Base-by-base conservation (phyloP, 139 green algal genomes). In the Volvox africanus region DNA sequence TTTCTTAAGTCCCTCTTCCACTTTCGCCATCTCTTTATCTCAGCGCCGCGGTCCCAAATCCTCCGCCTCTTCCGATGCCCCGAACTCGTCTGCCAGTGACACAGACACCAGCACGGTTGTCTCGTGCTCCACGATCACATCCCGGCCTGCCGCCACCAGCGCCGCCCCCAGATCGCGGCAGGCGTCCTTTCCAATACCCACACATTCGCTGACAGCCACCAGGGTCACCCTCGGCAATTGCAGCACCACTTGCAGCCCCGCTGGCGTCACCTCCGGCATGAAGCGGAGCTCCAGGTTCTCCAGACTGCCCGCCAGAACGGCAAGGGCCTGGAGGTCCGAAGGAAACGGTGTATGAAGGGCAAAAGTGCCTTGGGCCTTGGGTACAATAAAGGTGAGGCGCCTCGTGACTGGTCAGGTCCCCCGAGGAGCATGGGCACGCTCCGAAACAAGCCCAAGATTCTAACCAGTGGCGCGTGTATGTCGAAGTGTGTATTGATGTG, bases 91-190 rank as follows among this genome's bases (percentile, higher is more conserved):
- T 36, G 65, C 82, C 20, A 88, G 35, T 36, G 65, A 62, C 1
- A 75, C 28, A 12, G 62, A 33, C 82, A 17, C 35, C 65, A 88
- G 17, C 33, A 68, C 35, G 17, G 32, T 79, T 1, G 32, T 28
- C 82, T 88, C 82, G 65, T 80, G 65, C 65, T 88, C 82, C 65
- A 88, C 65, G 21, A 1, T 80, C 30, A 80, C 65, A 26, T 80
- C 65, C 22, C 82, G 65, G 22, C 82, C 82, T 26, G 82, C 82
- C 82, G 62, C 82, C 61, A 32, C n/a, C 61, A 87, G 82, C 82
- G 19, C 82, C 33, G 67, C 65, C 65, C 16, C 82, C 82, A 88
- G 82, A 20, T 35, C 22, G 14, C 82, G 20, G 30, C 61, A 79
- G 22, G 36, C 61, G 5, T 1, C 24, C 33, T 44, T 75, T 20